Evolutionary conservation across 768 basidiomycete species (phyloP).

Genomic region (Phylloporus scabripes): DNA sequence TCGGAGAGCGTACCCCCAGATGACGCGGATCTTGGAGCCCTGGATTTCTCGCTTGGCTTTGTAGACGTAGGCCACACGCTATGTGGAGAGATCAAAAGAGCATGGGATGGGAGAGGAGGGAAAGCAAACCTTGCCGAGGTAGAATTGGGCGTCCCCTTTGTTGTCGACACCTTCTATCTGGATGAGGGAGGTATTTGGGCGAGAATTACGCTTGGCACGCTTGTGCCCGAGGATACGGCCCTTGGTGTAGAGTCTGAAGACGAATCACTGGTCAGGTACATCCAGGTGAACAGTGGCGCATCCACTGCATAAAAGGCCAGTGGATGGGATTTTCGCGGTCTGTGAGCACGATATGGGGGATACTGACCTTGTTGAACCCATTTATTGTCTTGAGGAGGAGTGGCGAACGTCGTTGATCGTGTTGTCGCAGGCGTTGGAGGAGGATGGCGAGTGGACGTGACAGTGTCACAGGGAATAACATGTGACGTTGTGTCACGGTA

Average conservation of each 20-base stretch:
- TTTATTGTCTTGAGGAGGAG: slow-evolving; percentile 41
- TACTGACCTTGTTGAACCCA: slow-evolving; percentile 79
- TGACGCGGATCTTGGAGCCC: slow-evolving; percentile 94
- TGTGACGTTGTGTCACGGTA: slow-evolving; percentile 20
- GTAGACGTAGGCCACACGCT: slow-evolving; percentile 99
- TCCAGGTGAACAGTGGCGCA: slow-evolving; percentile 8
- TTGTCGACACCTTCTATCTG: slow-evolving; percentile 95
- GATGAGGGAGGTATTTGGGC: slow-evolving; percentile 92
- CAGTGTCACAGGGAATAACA: slow-evolving; percentile 22
- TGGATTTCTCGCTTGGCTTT: slow-evolving; percentile 91
- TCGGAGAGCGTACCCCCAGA: slow-evolving; percentile 81
- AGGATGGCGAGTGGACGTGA: slow-evolving; percentile 18
- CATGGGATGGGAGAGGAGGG: neutral
- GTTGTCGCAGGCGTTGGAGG: slow-evolving; percentile 14
- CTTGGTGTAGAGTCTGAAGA: slow-evolving; percentile 83
- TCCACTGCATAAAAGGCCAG: slow-evolving; percentile 11
- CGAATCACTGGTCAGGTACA: slow-evolving; percentile 9
- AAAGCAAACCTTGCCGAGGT: slow-evolving; percentile 89
- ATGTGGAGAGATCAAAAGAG: neutral
- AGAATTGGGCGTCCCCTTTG: slow-evolving; percentile 94
- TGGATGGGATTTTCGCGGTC: neutral
- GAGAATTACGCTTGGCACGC: slow-evolving; percentile 94
- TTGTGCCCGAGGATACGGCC: slow-evolving; percentile 98
- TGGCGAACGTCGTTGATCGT: slow-evolving; percentile 21
- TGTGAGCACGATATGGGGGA: neutral